Percentiles rank a stretch among this genome's conserved stretches.
Conservation (phyloP, 2,329 filamentous ascomycete genomes). For the Xylariaceae sp. region DNA sequence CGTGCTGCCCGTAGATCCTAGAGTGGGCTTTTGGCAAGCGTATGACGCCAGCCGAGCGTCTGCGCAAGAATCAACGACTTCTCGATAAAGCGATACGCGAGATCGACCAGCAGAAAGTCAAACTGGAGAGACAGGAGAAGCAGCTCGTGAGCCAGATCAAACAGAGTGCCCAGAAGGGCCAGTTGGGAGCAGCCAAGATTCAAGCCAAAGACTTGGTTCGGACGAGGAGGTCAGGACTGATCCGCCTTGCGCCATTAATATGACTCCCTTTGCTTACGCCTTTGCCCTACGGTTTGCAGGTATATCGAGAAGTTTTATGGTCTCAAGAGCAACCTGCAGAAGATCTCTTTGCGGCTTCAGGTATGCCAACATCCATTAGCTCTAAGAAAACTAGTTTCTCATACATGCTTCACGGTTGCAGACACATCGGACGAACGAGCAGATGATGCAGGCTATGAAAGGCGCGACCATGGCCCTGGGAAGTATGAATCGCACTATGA, state of each 20-base stretch:
- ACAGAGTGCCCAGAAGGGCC: slow-evolving; percentile 94
- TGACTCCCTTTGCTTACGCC: not conserved
- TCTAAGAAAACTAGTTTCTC: not conserved
- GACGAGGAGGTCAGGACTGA: slow-evolving; percentile 62
- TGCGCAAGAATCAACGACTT: slow-evolving; percentile 90
- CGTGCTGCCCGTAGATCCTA: slow-evolving; percentile 63
- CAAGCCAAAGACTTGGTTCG: slow-evolving; percentile 95
- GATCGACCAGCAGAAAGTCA: slow-evolving; percentile 87
- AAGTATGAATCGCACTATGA: slow-evolving; percentile 98
- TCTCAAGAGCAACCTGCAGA: slow-evolving; percentile 95
- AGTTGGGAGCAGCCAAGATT: slow-evolving; percentile 98
- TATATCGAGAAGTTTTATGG: slow-evolving; percentile 98
- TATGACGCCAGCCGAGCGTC: slow-evolving; percentile 89
- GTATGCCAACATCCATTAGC: slow-evolving; percentile 42
- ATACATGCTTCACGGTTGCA: slow-evolving; percentile 34
- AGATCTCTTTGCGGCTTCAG: slow-evolving; percentile 91
- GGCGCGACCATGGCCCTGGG: slow-evolving; percentile 87
- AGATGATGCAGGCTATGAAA: slow-evolving; percentile 99
- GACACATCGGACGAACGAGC: slow-evolving; percentile 97
- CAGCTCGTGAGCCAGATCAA: slow-evolving; percentile 94
- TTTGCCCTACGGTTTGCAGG: slow-evolving; percentile 37
- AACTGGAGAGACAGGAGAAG: slow-evolving; percentile 98
- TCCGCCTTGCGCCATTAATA: not conserved
- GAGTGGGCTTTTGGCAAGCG: slow-evolving; percentile 99
- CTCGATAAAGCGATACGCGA: slow-evolving; percentile 97